Conservation (phyloP, 495 filamentous ascomycete genomes). For the Parathielavia appendiculata region DNA sequence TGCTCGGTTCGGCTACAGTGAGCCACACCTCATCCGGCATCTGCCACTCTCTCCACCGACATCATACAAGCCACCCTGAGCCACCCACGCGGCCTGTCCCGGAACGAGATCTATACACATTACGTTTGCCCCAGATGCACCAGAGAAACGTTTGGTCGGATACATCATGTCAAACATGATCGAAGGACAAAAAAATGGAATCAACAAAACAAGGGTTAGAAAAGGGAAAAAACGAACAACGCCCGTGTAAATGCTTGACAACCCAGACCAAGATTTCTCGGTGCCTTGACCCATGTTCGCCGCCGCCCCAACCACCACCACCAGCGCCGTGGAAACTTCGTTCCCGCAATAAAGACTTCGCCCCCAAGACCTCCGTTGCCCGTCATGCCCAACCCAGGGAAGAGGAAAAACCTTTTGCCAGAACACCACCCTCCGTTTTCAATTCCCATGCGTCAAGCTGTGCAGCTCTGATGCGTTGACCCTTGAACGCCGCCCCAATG, state of each 20-base stretch:
- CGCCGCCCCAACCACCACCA: neutral
- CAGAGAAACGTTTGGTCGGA: conserved; percentile 2
- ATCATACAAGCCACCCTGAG: conserved; percentile 5
- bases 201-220: neutral
- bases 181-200: conserved; percentile 4
- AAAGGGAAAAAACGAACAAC: conserved; percentile 9
- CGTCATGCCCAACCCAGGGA: neutral
- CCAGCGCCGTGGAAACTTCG: neutral
- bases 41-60: neutral
- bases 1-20: neutral
- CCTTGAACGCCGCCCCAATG: conserved; percentile 13
- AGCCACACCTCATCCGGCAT: neutral
- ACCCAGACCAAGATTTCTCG: neutral
- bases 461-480: conserved; percentile 7
- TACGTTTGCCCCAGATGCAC: conserved; percentile 1
- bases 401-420: neutral
- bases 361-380: neutral
- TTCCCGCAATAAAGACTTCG: neutral
- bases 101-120: conserved; percentile 9
- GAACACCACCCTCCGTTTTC: conserved; percentile 7
- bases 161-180: conserved; percentile 11
- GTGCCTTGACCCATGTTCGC: neutral
- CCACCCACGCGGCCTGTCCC: neutral
- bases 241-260: conserved; percentile 14
- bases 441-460: conserved; percentile 8